Evolutionary conservation across 2,329 filamentous ascomycete genomes (phyloP), one percentile per base, ranked within the genome.

Genomic region (Leptodontidium sp.): DNA sequence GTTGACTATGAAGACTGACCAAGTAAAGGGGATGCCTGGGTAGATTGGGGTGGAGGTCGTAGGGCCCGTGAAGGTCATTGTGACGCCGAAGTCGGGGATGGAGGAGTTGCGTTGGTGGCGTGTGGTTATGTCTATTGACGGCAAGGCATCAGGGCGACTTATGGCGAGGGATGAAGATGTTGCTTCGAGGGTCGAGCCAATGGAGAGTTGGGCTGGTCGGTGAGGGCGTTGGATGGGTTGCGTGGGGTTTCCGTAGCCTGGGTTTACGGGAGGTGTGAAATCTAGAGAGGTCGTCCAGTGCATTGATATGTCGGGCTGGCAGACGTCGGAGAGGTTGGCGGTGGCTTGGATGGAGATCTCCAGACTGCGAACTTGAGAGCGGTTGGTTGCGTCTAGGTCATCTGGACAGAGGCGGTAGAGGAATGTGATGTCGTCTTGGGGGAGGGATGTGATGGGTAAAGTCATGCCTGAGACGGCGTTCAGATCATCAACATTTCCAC

Each of bases 1-100:
- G 78, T 95, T 96, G 72, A 93, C 90, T 47, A 94, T 89, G 75
- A 93, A 91, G 17, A 94, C 85, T 43, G 86, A 86, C 90, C 93
- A 93, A 50, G 83, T 82, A 78, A 96, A 94, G 61, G 89, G 83
- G 57, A 92, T 85, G 47, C 91, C 91, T 0, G 89, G 85, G 67
- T 83, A 84, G 29, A 93, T 83, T 64, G 85, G 83, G 17, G 90
- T 82, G 66, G 84, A 82, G 35, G 91, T 81, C 14, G 79, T 69
- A 43, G 91, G 91, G 0, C 87, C 89, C 6, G 86, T 87, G 76
- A 96, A 90, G 50, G 91, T 93, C 81, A 95, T 88, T 45, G 90
- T 93, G 67, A 95, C 87, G 68, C 91, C 91, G 62, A 92, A 87
- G 68, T 91, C 86, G 2, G 86, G 85, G 49, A 88, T 77, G 62